Base-by-base conservation (phyloP, 169 alveolate genomes). In the Babesia ovata region DNA sequence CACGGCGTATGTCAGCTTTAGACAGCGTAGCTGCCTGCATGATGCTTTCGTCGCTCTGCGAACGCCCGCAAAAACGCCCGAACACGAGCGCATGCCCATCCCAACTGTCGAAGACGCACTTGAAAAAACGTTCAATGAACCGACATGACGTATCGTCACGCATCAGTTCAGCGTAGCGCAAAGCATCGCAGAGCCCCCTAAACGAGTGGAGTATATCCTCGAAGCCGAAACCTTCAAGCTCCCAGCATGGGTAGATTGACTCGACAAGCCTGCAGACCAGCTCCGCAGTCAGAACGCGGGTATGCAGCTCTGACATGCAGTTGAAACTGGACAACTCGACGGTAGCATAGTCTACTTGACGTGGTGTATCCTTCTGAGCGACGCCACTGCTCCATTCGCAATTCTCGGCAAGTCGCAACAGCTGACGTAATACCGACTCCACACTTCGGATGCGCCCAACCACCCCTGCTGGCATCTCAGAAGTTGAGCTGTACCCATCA, bases 21-120 rank as follows among this genome's bases (percentile, higher is more conserved):
- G 65, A 26, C 10, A 42, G 46, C 9, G 67, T 13, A 7, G 19
- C 22, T 4, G 14, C 19, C 16, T 67, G 13, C n/a, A 24, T 6
- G 4, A 26, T 28, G 39, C 11, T 36, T 17, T 67, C 76, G 33
- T 49, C 52, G 39, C 66, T n/a, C 42, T 67, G 76, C 58, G 76
- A 54, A 16, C 56, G 12, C n/a, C 53, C 76, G 57, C 65, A 67
- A 17, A 42, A 22, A 0, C 76, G 76, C 17, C 66, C 24, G 24
- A 52, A 67, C 19, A 29, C 53, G n/a, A 67, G 36, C 36, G 39
- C 76, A 14, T 67, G 76, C 56, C 53, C 66, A 54, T 67, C 76
- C 66, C 29, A 53, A 24, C 56, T n/a, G 19, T 21, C 9, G 54
- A 54, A 14, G 16, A 53, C 24, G 26, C 65, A 24, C 54, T 48